Base-by-base conservation (phyloP, 176 grass and related monocot species). In the Eragrostis curvula region DNA sequence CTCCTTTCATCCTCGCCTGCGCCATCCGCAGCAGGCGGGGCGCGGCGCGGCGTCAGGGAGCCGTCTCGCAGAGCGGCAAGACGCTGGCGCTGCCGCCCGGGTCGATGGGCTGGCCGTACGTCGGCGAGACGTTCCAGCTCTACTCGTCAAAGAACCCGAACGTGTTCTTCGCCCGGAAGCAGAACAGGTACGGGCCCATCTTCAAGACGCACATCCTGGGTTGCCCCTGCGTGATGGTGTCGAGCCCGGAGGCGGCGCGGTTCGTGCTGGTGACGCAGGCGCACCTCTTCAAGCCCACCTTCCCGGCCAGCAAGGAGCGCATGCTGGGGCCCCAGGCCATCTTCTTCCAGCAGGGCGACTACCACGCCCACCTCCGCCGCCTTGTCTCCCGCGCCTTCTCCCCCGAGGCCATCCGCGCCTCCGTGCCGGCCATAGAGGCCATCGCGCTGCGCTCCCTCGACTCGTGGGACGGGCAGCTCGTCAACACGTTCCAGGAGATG, bases 401-500 rank as follows among this genome's bases (percentile, higher is more conserved):
- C 15, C 96, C 97, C 18, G 93, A 94, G 40, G 76, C 97, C 80
- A 99, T 96, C 85, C 90, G 93, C 1, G 42, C 79, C 10, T 82
- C 73, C 43, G 91, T 92, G 40, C 86, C 93, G 8, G 88, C 83
- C 75, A 79, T 96, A 68, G 93, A 99, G 91, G 76, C 81, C 25
- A 73, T 92, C 52, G 93, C 97, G 21, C 61, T 86, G 29, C 87
- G 82, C 48, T 78, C 79, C 47, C 89, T 99, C 28, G 1, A 0
- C 14, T 96, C 93, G 1, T 96, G 89, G 89, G 91, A 94, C 46
- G 97, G 87, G 0, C 91, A 52, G 8, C 49, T 70, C 17, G 77
- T 99, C 70, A 99, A 99, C 70, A 99, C 97, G 45, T 99, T 99
- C 87, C 93, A 96, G 45, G 97, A 99, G 60, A 96, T 99, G 93